Evolutionary conservation across 352 stramenopile genomes (phyloP).

Genomic region (Phytopythium cucurbitacearum): DNA sequence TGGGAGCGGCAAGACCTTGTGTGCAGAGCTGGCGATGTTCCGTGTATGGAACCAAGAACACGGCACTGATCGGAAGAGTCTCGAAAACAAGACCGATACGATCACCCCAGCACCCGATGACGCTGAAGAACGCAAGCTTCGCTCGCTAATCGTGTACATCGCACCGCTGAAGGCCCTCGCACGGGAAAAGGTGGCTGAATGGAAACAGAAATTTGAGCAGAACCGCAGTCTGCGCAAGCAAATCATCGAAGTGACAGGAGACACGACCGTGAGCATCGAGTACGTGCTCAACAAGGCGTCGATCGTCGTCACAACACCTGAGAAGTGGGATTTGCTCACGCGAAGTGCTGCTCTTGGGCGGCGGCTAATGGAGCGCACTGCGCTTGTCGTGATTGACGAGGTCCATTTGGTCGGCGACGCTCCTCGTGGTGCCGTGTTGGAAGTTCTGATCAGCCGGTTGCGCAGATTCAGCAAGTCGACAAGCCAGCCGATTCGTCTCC

Average conservation of each 20-base stretch:
- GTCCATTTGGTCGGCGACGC: slow-evolving; percentile 86
- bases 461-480: slow-evolving; percentile 71
- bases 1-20: slow-evolving; percentile 95
- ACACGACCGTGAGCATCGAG: slow-evolving; percentile 93
- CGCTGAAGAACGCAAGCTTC: background rate
- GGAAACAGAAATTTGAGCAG: slow-evolving; percentile 91
- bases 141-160: slow-evolving; percentile 95
- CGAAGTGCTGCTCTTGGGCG: slow-evolving; percentile 81
- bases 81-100: too few species aligned
- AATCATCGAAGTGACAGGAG: slow-evolving; percentile 96
- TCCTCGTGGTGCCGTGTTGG: slow-evolving; percentile 84
- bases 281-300: slow-evolving; percentile 89
- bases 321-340: slow-evolving; percentile 98
- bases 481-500: slow-evolving; percentile 76
- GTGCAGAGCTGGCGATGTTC: slow-evolving; percentile 97
- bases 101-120: too few species aligned
- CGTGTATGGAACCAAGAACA: slow-evolving; percentile 84
- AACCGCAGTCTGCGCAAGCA: slow-evolving; percentile 78
- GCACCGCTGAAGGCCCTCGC: slow-evolving; percentile 96
- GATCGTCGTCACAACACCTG: slow-evolving; percentile 97
- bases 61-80: too few species aligned
- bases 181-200: slow-evolving; percentile 95
- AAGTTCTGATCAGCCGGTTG: slow-evolving; percentile 89
- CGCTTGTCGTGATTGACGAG: slow-evolving; percentile 96
- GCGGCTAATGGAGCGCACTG: slow-evolving; percentile 61